phyloP scores from a whole-genome alignment of 108 stramenopile species.

The Stephanodiscus triporus region DNA sequence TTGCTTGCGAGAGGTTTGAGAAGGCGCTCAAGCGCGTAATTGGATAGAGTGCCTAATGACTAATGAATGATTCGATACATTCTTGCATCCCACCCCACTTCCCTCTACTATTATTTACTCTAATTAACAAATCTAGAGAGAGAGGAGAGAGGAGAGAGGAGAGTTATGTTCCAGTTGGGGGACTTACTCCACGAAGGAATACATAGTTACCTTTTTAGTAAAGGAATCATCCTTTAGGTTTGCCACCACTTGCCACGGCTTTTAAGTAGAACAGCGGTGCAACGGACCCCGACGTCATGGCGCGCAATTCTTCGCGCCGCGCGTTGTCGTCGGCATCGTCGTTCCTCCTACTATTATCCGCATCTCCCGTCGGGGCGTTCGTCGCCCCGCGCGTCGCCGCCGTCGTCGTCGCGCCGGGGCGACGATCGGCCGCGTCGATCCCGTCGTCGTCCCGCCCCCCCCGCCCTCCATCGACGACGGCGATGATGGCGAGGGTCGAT shows the following conservation, averaged over 20 bases:
- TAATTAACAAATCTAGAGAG: too few species aligned
- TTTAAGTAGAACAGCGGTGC: too few species aligned
- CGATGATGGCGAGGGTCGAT: not conserved
- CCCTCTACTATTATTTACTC: too few species aligned
- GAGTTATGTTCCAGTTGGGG: too few species aligned
- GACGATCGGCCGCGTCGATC: not conserved
- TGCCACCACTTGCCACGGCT: too few species aligned
- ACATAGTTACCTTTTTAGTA: too few species aligned
- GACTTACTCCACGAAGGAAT: too few species aligned
- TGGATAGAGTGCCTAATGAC: not conserved
- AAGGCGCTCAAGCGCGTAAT: conserved; percentile 52
- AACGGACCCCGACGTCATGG: not conserved
- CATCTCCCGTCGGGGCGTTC: not conserved
- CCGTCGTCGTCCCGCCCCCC: too few species aligned
- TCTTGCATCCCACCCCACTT: too few species aligned
- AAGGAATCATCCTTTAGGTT: too few species aligned
- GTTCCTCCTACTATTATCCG: not conserved
- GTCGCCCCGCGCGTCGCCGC: not conserved
- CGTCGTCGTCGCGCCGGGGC: not conserved
- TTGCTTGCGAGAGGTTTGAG: conserved; percentile 77
- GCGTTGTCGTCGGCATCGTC: not conserved
- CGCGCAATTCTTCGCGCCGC: not conserved
- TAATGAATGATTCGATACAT: not conserved
- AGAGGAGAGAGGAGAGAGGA: too few species aligned
- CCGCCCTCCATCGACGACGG: not conserved